Conservation (phyloP, 495 filamentous ascomycete species). For the Cairneyella variabilis region DNA sequence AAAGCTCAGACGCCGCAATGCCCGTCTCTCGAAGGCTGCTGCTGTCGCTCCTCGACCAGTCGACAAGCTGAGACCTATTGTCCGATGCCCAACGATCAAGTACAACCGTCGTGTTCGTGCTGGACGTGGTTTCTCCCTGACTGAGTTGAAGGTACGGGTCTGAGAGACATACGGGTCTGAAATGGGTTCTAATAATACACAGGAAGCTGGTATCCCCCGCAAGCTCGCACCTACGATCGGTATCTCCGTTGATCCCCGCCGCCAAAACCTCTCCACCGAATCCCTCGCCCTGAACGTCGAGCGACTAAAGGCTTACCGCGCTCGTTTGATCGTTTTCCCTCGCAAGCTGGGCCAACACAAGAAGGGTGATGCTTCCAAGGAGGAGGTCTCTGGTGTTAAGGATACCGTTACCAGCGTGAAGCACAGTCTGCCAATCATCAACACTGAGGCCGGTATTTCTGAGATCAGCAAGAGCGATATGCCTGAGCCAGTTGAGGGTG, state of each 20-base stretch:
- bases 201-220: constrained; percentile 95
- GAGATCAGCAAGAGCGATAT: constrained; percentile 82
- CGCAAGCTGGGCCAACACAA: constrained; percentile 89
- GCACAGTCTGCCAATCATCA: constrained; percentile 65
- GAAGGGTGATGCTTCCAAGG: constrained; percentile 80
- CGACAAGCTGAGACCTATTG: constrained; percentile 93
- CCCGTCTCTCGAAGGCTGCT: constrained; percentile 87
- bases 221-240: constrained; percentile 92
- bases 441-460: constrained; percentile 55
- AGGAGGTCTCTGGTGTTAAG: constrained; percentile 77
- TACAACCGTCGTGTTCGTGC: constrained; percentile 98
- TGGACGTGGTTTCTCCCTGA: constrained; percentile 93
- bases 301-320: constrained; percentile 93
- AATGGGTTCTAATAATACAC: constrained; percentile 22
- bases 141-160: constrained; percentile 87
- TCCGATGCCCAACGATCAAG: constrained; percentile 78
- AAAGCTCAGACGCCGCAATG: constrained; percentile 85
- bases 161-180: neutral
- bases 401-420: constrained; percentile 55
- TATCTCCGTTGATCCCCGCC: constrained; percentile 94
- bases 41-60: constrained; percentile 92
- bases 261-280: constrained; percentile 93
- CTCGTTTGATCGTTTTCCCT: constrained; percentile 94
- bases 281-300: constrained; percentile 88
- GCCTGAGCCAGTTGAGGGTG: constrained; percentile 69